phyloP scores from a whole-genome alignment of 2,329 filamentous ascomycete species.

The Aspergillus hortae region DNA sequence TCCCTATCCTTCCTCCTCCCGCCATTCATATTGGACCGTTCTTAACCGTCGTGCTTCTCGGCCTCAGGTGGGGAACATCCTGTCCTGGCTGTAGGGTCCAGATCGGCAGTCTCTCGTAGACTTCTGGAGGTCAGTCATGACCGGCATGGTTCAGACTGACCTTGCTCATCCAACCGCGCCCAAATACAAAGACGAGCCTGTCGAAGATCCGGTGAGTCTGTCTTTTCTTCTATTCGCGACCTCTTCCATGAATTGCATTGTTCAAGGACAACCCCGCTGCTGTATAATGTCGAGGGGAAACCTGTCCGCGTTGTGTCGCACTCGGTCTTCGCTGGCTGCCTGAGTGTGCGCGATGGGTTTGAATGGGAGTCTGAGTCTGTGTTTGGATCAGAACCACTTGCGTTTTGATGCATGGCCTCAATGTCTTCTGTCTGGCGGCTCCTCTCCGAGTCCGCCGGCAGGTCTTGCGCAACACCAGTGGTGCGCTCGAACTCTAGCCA shows the following conservation, averaged over 20 bases:
- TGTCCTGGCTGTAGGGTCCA: not conserved
- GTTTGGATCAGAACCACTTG: not conserved
- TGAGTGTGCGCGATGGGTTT: not conserved
- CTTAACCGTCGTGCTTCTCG: slow-evolving; percentile 6
- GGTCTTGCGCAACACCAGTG: too few species aligned
- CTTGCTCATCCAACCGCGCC: slow-evolving; percentile 33
- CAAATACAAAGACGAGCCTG: slow-evolving; percentile 48
- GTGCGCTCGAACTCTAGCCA: too few species aligned
- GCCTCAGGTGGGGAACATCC: not conserved
- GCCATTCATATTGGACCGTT: slow-evolving; percentile 12
- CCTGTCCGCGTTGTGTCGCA: slow-evolving; percentile 1
- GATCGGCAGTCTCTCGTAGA: slow-evolving; percentile 14
- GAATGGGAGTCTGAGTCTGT: not conserved
- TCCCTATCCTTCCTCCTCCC: slow-evolving; percentile 12
- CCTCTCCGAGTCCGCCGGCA: too few species aligned
- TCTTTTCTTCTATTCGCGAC: slow-evolving; percentile 13
- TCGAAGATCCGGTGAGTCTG: slow-evolving; percentile 46
- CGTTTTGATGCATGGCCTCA: not conserved
- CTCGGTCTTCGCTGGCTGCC: not conserved
- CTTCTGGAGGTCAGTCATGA: slow-evolving; percentile 33
- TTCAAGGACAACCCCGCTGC: slow-evolving; percentile 16
- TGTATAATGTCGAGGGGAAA: slow-evolving; percentile 1
- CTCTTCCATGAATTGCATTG: slow-evolving; percentile 11
- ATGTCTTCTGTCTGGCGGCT: too few species aligned
- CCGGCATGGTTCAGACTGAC: slow-evolving; percentile 43